These are phyloP conservation scores for Brettanomyces nanus DNA, from an alignment of 805 yeast species.

Conservation along the genomic window DNA sequence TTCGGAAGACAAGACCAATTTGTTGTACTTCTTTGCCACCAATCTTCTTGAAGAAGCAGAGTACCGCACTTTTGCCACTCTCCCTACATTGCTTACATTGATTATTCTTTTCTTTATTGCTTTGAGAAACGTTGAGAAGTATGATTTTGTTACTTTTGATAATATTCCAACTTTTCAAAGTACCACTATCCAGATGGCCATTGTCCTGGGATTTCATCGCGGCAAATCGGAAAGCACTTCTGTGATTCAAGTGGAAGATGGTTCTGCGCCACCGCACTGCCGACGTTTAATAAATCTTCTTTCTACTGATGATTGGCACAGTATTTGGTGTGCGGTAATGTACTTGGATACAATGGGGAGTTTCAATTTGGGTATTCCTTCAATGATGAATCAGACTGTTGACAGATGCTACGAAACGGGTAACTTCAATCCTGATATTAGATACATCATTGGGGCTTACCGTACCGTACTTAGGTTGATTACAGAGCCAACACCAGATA, in stretches of 20 bases:
- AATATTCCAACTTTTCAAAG: constrained; percentile 11
- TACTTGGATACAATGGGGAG: constrained; percentile 17
- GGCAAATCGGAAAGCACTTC: constrained; percentile 2
- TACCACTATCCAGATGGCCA: constrained; percentile 17
- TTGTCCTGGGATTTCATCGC: constrained; percentile 15
- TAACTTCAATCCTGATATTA: constrained; percentile 1
- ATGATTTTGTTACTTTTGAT: constrained; percentile 13
- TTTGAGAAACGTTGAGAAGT: constrained; percentile 11
- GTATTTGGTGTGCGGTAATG: constrained; percentile 12
- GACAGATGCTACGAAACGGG: constrained; percentile 6
- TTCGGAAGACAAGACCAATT: constrained; percentile 12
- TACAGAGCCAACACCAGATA: constrained; percentile 1
- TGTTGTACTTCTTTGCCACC: constrained; percentile 12
- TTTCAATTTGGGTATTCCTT: constrained; percentile 18
- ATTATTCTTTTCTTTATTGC: constrained; percentile 14
- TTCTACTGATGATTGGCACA: constrained; percentile 12
- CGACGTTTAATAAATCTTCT: constrained; percentile 7
- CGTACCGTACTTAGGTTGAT: constrained; percentile 8
- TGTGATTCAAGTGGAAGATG: constrained; percentile 1
- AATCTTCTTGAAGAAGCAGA: constrained; percentile 14
- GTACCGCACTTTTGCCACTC: constrained; percentile 7
- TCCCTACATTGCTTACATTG: constrained; percentile 14
- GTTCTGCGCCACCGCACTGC: neutral
- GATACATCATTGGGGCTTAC: constrained; percentile 7
- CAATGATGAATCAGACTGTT: constrained; percentile 7